Evolutionary conservation across 768 basidiomycete genomes (phyloP), one percentile per base, ranked within the genome.

Genomic region (Termitomyces sp.): DNA sequence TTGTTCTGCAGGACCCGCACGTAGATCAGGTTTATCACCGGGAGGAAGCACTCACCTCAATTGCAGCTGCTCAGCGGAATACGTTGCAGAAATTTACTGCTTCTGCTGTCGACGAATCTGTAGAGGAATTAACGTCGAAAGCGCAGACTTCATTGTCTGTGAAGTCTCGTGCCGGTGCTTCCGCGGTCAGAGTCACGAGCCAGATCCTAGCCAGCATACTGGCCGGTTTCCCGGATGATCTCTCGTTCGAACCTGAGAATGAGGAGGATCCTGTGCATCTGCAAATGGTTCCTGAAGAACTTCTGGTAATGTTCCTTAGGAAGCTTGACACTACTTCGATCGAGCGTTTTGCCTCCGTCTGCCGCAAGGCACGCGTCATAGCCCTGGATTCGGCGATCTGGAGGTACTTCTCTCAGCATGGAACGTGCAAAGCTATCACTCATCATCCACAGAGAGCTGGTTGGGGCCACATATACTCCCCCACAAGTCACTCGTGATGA

Each of bases 301-400:
- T 96, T 11, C 63, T 96, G 30, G 71, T 91, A 32, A 67, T 77
- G 40, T 79, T 94, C 52, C 70, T 95, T n/a, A 72, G 77, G 30
- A 76, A 76, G 58, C 73, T 96, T 40, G 87, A 91, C 63, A 76
- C 80, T 2, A 77, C 80, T 2, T 70, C 83, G 23, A 73, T 96
- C 35, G 94, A 94, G 68, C 79, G 88, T 9, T 94, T 97, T 64
- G 94, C 83, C 0, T 63, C 71, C 19, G 83, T 89, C 2, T 84
- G 81, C 66, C 83, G 87, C 55, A 92, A 86, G 64, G 87, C 89
- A 5, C 80, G 93, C 41, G 64, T 91, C 9, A 61, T 95, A 19
- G 85, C 83, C 10, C 70, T 92, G 50, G 89, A 91, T 59, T 70
- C 79, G 19, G 74, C 75, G 3, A 80, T 92, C 54, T 94, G 92